These are phyloP conservation scores for Hypoxylon sp. DNA, from an alignment of 2,329 filamentous ascomycete species.

Conservation along the genomic window DNA sequence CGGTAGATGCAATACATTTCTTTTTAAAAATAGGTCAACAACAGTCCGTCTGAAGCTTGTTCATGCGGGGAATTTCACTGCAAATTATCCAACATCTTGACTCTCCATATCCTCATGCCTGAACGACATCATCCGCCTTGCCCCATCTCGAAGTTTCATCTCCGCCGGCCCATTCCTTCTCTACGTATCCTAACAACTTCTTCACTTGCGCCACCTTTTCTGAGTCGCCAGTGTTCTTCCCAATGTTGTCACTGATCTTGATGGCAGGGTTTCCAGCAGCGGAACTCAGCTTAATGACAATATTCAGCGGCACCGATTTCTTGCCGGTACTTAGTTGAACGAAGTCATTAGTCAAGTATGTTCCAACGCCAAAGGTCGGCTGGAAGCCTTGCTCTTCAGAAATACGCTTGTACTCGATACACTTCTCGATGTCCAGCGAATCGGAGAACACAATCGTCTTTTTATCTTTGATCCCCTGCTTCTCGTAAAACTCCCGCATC, in stretches of 20 bases:
- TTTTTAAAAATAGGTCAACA: slow-evolving; percentile 6
- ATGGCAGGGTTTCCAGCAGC: slow-evolving; percentile 85
- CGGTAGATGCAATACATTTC: slow-evolving; percentile 11
- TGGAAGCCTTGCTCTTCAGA: slow-evolving; percentile 86
- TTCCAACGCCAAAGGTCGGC: slow-evolving; percentile 93
- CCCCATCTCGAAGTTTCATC: slow-evolving; percentile 90
- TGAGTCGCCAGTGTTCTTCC: slow-evolving; percentile 94
- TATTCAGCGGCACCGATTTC: slow-evolving; percentile 94
- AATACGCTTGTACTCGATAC: slow-evolving; percentile 88
- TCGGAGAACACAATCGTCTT: slow-evolving; percentile 97
- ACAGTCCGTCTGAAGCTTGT: slow-evolving; percentile 14
- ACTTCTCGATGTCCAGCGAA: slow-evolving; percentile 90
- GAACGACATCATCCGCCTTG: slow-evolving; percentile 52
- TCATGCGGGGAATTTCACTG: slow-evolving; percentile 4
- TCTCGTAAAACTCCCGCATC: slow-evolving; percentile 86
- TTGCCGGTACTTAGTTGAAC: slow-evolving; percentile 76
- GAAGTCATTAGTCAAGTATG: slow-evolving; percentile 97
- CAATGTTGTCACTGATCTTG: slow-evolving; percentile 91
- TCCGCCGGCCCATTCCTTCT: slow-evolving; percentile 85
- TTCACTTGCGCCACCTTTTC: slow-evolving; percentile 87
- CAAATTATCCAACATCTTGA: slow-evolving; percentile 8
- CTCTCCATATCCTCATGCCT: slow-evolving; percentile 17
- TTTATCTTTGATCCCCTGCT: slow-evolving; percentile 79
- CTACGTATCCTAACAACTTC: slow-evolving; percentile 85
- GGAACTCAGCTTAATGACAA: slow-evolving; percentile 96